A percentile compares a stretch with the other conserved stretches of the same genome.
phyloP scores from a whole-genome alignment of 2,329 filamentous ascomycete species.

The Spiromastix sp. region DNA sequence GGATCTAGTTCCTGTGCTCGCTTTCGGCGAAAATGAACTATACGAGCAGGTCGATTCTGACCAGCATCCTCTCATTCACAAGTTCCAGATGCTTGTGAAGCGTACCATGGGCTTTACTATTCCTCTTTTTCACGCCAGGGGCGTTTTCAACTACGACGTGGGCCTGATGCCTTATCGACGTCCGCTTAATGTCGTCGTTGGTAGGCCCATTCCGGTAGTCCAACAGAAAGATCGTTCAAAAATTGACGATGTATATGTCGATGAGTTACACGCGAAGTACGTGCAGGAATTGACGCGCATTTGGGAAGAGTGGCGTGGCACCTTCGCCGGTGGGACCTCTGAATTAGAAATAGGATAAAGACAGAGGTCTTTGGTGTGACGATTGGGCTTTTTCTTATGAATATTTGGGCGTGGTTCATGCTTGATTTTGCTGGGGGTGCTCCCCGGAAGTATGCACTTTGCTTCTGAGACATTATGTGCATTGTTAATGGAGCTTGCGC shows the following conservation, averaged over 20 bases:
- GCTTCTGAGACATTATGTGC: no score
- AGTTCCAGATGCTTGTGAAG: conserved; percentile 73
- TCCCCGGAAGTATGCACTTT: no score
- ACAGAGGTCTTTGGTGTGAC: conserved; percentile 18
- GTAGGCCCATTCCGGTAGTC: conserved; percentile 64
- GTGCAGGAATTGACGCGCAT: conserved; percentile 46
- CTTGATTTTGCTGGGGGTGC: no score
- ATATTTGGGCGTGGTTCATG: no score
- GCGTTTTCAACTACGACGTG: conserved; percentile 96
- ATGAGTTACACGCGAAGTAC: conserved; percentile 70
- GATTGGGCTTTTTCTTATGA: background rate
- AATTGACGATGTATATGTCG: conserved; percentile 65
- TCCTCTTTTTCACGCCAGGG: conserved; percentile 78
- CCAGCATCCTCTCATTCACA: conserved; percentile 68
- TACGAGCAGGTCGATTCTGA: conserved; percentile 80
- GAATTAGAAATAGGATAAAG: conserved; percentile 39
- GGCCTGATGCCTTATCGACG: conserved; percentile 89
- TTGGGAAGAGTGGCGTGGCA: conserved; percentile 38
- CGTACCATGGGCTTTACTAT: conserved; percentile 84
- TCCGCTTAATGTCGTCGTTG: conserved; percentile 82
- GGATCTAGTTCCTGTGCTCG: conserved; percentile 82
- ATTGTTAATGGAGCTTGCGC: no score
- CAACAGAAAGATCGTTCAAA: conserved; percentile 45
- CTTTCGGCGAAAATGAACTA: conserved; percentile 90
- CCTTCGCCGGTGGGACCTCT: conserved; percentile 32